Conservation (phyloP, 2,329 filamentous ascomycete species). For the Aspergillus piperis region DNA sequence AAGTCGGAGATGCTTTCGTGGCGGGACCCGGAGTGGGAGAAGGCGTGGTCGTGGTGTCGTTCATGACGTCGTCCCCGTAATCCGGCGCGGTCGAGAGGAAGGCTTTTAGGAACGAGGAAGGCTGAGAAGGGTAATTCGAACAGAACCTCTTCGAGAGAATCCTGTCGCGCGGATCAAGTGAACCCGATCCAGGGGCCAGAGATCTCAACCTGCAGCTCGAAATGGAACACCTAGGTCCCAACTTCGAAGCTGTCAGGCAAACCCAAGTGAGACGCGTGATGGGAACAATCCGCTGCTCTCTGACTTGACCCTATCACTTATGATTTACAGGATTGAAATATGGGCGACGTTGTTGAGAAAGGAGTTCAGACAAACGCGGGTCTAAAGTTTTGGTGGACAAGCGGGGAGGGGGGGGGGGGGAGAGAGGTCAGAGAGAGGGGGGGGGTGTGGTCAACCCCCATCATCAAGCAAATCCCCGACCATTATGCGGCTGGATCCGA, state of each 20-base stretch:
- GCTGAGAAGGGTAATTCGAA: not conserved
- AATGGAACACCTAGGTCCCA: constrained; percentile 31
- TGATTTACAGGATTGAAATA: not conserved
- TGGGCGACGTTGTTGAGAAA: not conserved
- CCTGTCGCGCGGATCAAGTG: constrained; percentile 16
- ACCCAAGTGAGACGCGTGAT: constrained; percentile 14
- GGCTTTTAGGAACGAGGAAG: not conserved
- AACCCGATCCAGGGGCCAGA: constrained; percentile 19
- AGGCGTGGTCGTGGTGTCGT: constrained; percentile 35
- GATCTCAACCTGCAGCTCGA: constrained; percentile 26
- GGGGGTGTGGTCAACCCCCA: not conserved
- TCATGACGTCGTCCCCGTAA: constrained; percentile 25
- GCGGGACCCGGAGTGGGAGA: constrained; percentile 38
- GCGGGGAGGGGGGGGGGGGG: not conserved
- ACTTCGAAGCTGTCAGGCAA: constrained; percentile 28
- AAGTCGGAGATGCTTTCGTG: constrained; percentile 28
- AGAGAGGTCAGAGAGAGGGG: not conserved
- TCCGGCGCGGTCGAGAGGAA: constrained; percentile 1
- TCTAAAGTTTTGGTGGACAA: not conserved
- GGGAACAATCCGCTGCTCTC: not conserved
- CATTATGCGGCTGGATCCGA: not conserved
- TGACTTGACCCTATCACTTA: not conserved
- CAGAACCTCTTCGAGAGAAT: constrained; percentile 12
- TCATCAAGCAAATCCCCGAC: not conserved
- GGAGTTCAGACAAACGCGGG: not conserved